Percentiles rank a stretch among this genome's conserved stretches.
Evolutionary conservation across 257 asterid species (phyloP).

Genomic region (Solanum neorickii): DNA sequence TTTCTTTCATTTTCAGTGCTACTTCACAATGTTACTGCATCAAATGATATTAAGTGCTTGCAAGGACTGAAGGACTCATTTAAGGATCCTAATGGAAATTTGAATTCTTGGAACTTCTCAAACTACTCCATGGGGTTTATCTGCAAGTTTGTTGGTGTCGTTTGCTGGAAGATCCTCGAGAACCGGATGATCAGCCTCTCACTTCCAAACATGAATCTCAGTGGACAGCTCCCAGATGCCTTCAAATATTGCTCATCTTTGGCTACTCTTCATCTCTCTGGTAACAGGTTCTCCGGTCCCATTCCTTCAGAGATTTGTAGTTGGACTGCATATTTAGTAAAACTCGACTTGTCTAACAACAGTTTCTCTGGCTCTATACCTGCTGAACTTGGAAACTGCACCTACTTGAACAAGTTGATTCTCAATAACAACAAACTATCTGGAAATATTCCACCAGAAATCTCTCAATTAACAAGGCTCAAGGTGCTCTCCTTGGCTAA

Average conservation of each 20-base stretch:
- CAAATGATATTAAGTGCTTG: constrained; percentile 59
- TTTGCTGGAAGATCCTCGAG: constrained; percentile 72
- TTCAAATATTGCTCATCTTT: constrained; percentile 42
- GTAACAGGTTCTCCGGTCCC: constrained; percentile 51
- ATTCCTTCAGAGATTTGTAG: constrained; percentile 59
- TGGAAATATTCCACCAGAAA: constrained; percentile 52
- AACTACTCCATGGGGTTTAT: too few species aligned
- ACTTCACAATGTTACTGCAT: not conserved
- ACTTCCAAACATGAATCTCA: constrained; percentile 49
- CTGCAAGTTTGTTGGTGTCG: constrained; percentile 30
- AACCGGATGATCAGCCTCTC: constrained; percentile 42
- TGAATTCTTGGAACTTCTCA: constrained; percentile 19
- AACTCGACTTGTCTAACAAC: constrained; percentile 53
- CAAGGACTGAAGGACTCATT: constrained; percentile 42
- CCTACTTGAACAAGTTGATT: constrained; percentile 44
- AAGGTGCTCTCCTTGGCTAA: constrained; percentile 43
- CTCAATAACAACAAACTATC: constrained; percentile 43
- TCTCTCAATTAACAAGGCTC: constrained; percentile 49
- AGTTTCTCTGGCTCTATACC: constrained; percentile 61
- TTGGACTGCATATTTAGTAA: constrained; percentile 69
- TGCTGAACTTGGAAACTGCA: constrained; percentile 45
- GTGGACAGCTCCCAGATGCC: constrained; percentile 37
- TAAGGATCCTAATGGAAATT: constrained; percentile 27
- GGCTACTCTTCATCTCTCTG: constrained; percentile 39
- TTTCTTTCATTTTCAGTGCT: not conserved